A percentile compares a stretch with the other conserved stretches of the same genome.
These are phyloP conservation scores for Apiotrichum siamense DNA, from an alignment of 1,284 basidiomycete genomes.

Conservation along the genomic window DNA sequence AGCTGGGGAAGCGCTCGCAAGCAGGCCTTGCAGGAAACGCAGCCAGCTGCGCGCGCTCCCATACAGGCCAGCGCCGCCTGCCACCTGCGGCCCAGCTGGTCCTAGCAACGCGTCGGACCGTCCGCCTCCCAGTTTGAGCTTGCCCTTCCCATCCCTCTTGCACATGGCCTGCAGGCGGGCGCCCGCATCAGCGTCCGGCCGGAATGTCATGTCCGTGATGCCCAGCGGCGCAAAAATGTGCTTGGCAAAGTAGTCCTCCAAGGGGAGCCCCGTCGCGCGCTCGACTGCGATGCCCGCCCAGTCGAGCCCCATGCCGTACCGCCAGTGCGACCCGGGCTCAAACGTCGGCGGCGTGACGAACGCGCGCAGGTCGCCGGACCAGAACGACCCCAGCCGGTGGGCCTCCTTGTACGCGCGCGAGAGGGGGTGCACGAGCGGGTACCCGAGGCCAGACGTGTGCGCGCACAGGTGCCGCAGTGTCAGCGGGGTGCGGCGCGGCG, in stretches of 20 bases:
- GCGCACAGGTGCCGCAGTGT: no score
- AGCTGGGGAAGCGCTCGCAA: neutral
- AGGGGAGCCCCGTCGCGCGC: slow-evolving; percentile 12
- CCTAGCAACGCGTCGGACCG: neutral
- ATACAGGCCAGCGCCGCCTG: slow-evolving; percentile 33
- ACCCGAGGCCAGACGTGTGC: no score
- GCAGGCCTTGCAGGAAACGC: slow-evolving; percentile 14
- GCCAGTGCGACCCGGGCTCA: slow-evolving; percentile 28
- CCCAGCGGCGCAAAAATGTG: slow-evolving; percentile 23
- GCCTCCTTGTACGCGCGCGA: no score
- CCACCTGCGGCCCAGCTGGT: slow-evolving; percentile 1
- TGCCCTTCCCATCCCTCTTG: neutral
- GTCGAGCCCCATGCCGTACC: slow-evolving; percentile 29
- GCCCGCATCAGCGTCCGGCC: slow-evolving; percentile 13
- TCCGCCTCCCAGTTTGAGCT: no score
- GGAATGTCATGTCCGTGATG: slow-evolving; percentile 22
- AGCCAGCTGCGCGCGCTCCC: slow-evolving; percentile 31
- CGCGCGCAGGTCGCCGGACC: slow-evolving; percentile 11
- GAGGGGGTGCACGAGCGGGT: no score
- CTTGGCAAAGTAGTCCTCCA: slow-evolving; percentile 19
- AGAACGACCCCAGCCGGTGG: no score
- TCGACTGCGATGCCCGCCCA: slow-evolving; percentile 23
- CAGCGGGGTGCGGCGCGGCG: no score
- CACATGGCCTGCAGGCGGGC: slow-evolving; percentile 14
- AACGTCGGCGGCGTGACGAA: slow-evolving; percentile 20